A percentile compares a stretch with the other conserved stretches of the same genome.
These are phyloP conservation scores for Xanthoconium stramineum DNA, from an alignment of 768 basidiomycete species.

Conservation along the genomic window DNA sequence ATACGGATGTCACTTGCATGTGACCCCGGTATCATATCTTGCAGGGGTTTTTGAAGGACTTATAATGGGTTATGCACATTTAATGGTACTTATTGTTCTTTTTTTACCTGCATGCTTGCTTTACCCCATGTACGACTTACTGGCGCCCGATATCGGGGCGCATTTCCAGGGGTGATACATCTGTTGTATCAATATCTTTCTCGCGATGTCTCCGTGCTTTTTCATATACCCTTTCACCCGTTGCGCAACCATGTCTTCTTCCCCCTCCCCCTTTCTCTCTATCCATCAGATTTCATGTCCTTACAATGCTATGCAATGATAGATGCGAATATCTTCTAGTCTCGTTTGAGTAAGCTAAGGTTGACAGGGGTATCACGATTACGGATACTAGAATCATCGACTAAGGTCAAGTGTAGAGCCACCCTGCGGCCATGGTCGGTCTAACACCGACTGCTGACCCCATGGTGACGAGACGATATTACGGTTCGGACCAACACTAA, in stretches of 20 bases:
- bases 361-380: constrained; percentile 4
- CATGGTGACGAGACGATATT: constrained; percentile 41
- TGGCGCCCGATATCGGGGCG: not conserved
- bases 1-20: constrained; percentile 3
- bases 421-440: constrained; percentile 43
- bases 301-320: constrained; percentile 15
- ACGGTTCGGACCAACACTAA: constrained; percentile 34
- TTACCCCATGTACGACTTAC: constrained; percentile 3
- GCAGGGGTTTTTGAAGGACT: constrained; percentile 14
- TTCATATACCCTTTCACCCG: not conserved
- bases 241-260: constrained; percentile 5
- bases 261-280: not conserved
- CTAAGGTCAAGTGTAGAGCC: constrained; percentile 40
- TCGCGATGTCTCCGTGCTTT: constrained; percentile 18
- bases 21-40: constrained; percentile 2
- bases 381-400: constrained; percentile 25
- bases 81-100: constrained; percentile 30
- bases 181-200: constrained; percentile 27
- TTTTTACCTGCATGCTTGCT: not conserved
- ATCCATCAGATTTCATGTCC: not conserved
- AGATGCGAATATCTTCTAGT: constrained; percentile 8
- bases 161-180: constrained; percentile 3
- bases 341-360: not conserved
- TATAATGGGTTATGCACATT: constrained; percentile 33
- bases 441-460: constrained; percentile 38